A percentile compares a stretch with the other conserved stretches of the same genome.
Conservation (phyloP, 768 basidiomycete species). For the Hebeloma cylindrosporum region DNA sequence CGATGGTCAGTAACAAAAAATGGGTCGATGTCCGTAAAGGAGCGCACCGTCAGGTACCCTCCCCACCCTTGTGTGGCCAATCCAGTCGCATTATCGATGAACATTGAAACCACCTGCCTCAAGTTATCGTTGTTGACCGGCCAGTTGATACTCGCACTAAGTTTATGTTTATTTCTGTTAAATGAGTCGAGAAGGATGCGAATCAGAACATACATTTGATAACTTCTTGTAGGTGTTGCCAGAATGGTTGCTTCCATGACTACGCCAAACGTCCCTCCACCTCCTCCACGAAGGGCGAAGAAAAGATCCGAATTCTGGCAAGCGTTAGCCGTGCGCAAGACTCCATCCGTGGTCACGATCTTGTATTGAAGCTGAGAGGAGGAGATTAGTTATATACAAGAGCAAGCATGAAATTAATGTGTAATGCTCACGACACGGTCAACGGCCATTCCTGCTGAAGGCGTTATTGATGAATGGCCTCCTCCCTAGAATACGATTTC, state of each 20-base stretch:
- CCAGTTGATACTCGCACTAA: slow-evolving; percentile 16
- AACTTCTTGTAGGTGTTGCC: slow-evolving; percentile 13
- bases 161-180: background rate
- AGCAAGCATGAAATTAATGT: no score
- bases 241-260: slow-evolving; percentile 17
- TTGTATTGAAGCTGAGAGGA: slow-evolving; percentile 43
- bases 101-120: slow-evolving; percentile 6
- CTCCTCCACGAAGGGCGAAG: slow-evolving; percentile 45
- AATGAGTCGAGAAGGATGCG: background rate
- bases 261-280: slow-evolving; percentile 21
- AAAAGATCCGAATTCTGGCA: slow-evolving; percentile 52
- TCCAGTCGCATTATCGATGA: slow-evolving; percentile 16
- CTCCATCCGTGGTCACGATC: slow-evolving; percentile 52
- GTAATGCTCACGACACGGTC: slow-evolving; percentile 40
- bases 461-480: slow-evolving; percentile 42
- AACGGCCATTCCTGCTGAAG: slow-evolving; percentile 45
- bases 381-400: background rate
- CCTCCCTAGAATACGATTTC: slow-evolving; percentile 32
- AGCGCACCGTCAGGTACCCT: slow-evolving; percentile 19
- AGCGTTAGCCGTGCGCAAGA: slow-evolving; percentile 41
- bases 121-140: slow-evolving; percentile 9
- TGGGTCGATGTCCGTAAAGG: background rate
- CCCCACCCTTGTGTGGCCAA: slow-evolving; percentile 16
- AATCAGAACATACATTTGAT: slow-evolving; percentile 11
- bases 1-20: background rate